Evolutionary conservation across 1,139 yeast species (phyloP).

Genomic region (Ogataea hybrid): DNA sequence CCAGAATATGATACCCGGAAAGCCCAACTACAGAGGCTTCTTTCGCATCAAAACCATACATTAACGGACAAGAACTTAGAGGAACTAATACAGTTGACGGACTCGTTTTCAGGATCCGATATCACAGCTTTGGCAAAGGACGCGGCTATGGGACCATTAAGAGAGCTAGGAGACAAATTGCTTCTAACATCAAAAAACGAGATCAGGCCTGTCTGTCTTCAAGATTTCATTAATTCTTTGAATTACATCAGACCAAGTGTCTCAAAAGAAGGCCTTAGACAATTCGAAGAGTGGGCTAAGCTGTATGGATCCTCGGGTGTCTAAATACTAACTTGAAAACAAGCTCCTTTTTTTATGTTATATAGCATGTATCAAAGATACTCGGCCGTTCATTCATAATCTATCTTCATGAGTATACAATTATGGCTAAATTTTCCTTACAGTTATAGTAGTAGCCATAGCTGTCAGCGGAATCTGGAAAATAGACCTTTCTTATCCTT

Average conservation of each 20-base stretch:
- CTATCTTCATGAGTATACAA: not conserved
- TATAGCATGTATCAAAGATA: not conserved
- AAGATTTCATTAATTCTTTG: conserved; percentile 77
- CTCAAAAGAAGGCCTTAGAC: conserved; percentile 72
- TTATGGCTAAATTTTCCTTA: not conserved
- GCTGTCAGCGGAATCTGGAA: conserved; percentile 8
- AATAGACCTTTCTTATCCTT: conserved; percentile 11
- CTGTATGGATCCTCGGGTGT: conserved; percentile 93
- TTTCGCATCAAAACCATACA: conserved; percentile 75
- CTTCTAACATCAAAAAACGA: conserved; percentile 82
- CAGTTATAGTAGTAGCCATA: not conserved
- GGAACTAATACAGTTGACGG: conserved; percentile 45
- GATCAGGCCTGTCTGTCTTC: conserved; percentile 73
- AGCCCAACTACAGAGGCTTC: conserved; percentile 67
- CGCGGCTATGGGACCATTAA: conserved; percentile 97
- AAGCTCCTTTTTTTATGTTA: not conserved
- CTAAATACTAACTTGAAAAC: conserved; percentile 27
- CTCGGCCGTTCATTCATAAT: not conserved
- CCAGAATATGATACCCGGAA: conserved; percentile 85
- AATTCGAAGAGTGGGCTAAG: conserved; percentile 87
- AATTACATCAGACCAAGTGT: conserved; percentile 91
- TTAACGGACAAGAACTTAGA: conserved; percentile 62
- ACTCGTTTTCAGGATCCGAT: conserved; percentile 86
- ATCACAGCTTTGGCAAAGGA: conserved; percentile 95
- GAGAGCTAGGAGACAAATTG: conserved; percentile 86